Percentiles rank a stretch among this genome's conserved stretches.
Evolutionary conservation across 2,329 filamentous ascomycete genomes (phyloP).

Genomic region (Cytospora chrysosperma): DNA sequence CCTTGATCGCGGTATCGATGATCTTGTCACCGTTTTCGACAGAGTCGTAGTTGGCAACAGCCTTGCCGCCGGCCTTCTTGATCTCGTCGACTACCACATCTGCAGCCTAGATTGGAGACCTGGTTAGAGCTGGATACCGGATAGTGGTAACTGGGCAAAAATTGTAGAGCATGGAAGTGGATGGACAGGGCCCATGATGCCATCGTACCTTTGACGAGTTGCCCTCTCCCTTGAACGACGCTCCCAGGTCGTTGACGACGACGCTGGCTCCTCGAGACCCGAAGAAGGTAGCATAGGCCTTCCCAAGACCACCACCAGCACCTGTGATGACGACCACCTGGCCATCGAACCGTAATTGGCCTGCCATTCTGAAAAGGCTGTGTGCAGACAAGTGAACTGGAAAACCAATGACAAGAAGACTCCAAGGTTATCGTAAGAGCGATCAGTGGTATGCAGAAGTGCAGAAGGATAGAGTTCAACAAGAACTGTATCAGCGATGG

Average conservation of each 20-base stretch:
- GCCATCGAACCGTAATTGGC: conserved; percentile 76
- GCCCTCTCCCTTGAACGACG: conserved; percentile 90
- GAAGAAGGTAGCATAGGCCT: conserved; percentile 85
- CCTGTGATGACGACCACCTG: conserved; percentile 89
- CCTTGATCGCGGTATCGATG: conserved; percentile 81
- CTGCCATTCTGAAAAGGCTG: conserved; percentile 46
- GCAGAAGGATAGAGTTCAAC: background rate
- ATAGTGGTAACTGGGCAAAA: background rate
- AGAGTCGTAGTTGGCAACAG: conserved; percentile 95
- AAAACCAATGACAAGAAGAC: background rate
- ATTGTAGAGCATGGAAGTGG: background rate
- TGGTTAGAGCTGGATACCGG: background rate
- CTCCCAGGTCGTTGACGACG: conserved; percentile 95
- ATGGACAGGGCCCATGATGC: background rate
- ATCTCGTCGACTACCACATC: conserved; percentile 83
- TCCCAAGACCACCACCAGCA: conserved; percentile 78
- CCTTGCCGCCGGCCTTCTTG: conserved; percentile 85
- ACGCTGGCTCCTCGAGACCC: conserved; percentile 72
- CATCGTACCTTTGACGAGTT: conserved; percentile 73
- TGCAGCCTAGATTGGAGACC: conserved; percentile 57
- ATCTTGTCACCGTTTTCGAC: conserved; percentile 93
- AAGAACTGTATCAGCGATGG: background rate
- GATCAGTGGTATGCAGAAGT: background rate
- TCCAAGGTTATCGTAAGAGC: background rate
- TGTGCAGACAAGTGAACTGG: background rate